phyloP scores from a whole-genome alignment of 2,329 filamentous ascomycete genomes.

The Diaporthe destruens region DNA sequence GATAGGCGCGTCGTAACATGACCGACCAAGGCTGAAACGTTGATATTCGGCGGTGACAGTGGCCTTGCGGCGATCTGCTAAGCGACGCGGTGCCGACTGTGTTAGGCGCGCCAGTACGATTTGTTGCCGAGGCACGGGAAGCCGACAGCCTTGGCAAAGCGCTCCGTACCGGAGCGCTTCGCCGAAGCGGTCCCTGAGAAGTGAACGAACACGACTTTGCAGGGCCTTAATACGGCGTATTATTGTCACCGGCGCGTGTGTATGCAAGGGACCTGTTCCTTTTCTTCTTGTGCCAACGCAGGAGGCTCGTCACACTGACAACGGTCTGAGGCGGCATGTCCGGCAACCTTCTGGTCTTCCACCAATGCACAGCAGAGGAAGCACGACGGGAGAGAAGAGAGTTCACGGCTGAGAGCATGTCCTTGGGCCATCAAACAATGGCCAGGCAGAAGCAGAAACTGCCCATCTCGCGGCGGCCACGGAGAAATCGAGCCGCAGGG shows the following conservation, averaged over 20 bases:
- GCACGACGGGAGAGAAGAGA: neutral
- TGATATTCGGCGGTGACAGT: neutral
- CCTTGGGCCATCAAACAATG: slow-evolving; percentile 11
- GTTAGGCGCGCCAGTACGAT: neutral
- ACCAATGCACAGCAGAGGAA: neutral
- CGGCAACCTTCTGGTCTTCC: neutral
- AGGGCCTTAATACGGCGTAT: neutral
- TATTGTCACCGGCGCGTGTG: neutral
- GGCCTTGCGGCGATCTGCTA: neutral
- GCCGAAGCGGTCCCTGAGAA: neutral
- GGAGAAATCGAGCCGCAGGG: slow-evolving; percentile 24
- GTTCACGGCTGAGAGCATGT: slow-evolving; percentile 5
- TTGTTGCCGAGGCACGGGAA: slow-evolving; percentile 13
- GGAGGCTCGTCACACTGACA: no score
- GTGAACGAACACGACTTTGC: neutral
- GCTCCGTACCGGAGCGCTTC: neutral
- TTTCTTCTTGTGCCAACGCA: neutral
- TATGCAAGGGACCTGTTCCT: neutral
- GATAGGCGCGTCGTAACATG: neutral
- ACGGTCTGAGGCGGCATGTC: neutral
- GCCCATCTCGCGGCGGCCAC: neutral
- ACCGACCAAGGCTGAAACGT: neutral
- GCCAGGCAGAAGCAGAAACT: neutral
- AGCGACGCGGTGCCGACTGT: slow-evolving; percentile 12
- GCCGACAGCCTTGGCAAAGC: neutral